A percentile compares a stretch with the other conserved stretches of the same genome.
These are phyloP conservation scores for Acer yangbiense DNA, from an alignment of 345 rosid species.

Conservation along the genomic window DNA sequence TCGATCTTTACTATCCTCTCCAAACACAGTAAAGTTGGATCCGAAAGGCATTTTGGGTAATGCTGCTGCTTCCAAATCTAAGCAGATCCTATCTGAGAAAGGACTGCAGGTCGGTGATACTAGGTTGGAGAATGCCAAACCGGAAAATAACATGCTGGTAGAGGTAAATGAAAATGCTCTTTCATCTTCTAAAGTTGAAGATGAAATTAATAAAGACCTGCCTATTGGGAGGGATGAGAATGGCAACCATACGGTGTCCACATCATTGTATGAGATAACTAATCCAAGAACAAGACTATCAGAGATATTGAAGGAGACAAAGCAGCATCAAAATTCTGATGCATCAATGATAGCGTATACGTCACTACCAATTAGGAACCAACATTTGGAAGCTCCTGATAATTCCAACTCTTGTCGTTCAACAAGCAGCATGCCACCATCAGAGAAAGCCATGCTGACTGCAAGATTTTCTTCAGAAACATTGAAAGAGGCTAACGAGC, in stretches of 20 bases:
- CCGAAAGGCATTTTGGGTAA: conserved; percentile 22
- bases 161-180: conserved; percentile 7
- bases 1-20: conserved; percentile 28
- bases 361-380: conserved; percentile 14
- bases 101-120: conserved; percentile 6
- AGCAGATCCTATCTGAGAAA: conserved; percentile 24
- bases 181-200: conserved; percentile 21
- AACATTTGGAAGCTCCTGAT: conserved; percentile 24
- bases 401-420: conserved; percentile 17
- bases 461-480: conserved; percentile 20
- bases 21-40: conserved; percentile 28
- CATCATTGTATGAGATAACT: conserved; percentile 17
- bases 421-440: conserved; percentile 13
- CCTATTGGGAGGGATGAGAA: conserved; percentile 13
- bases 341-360: conserved; percentile 13
- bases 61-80: conserved; percentile 24
- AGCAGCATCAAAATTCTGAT: conserved; percentile 28
- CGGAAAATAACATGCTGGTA: conserved; percentile 13
- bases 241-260: conserved; percentile 17
- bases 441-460: conserved; percentile 16
- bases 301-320: conserved; percentile 17
- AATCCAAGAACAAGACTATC: conserved; percentile 16
- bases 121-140: conserved; percentile 22
- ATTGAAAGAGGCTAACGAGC: conserved; percentile 16
- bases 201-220: conserved; percentile 24